Conservation (phyloP, 257 asterid genomes). For the Primulina eburnea region DNA sequence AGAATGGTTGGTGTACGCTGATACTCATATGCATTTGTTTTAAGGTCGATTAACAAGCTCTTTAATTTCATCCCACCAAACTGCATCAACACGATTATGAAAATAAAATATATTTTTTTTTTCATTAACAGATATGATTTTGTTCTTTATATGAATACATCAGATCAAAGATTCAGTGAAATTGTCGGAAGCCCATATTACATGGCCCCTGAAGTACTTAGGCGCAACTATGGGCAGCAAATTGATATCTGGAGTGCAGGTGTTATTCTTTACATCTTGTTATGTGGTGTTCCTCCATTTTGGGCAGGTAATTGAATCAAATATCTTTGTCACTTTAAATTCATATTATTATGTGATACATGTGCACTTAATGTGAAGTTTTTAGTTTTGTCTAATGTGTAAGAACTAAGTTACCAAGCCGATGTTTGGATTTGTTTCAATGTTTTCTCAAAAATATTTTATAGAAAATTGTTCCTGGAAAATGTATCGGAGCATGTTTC, state of each 20-base stretch:
- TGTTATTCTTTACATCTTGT: conserved; percentile 76
- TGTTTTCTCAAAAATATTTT: too few species aligned
- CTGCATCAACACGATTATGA: neutral
- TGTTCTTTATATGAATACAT: neutral
- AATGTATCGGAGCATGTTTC: too few species aligned
- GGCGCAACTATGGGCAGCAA: conserved; percentile 69
- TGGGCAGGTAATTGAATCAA: conserved; percentile 67
- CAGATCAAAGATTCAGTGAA: conserved; percentile 70
- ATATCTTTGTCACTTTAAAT: neutral
- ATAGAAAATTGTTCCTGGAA: too few species aligned
- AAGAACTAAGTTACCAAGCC: too few species aligned
- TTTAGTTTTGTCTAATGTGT: too few species aligned
- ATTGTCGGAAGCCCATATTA: conserved; percentile 92
- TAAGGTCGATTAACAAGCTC: neutral
- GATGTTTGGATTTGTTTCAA: too few species aligned
- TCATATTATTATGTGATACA: neutral
- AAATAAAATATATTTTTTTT: neutral
- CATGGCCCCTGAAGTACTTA: conserved; percentile 90
- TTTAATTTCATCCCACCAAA: neutral
- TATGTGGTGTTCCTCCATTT: conserved; percentile 90
- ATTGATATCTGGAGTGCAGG: conserved; percentile 88
- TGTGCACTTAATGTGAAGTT: too few species aligned
- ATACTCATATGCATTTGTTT: neutral
- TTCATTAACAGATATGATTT: neutral
- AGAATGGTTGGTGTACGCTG: neutral